Conservation (phyloP, 2,329 filamentous ascomycete species). For the Paecilomyces niveus region DNA sequence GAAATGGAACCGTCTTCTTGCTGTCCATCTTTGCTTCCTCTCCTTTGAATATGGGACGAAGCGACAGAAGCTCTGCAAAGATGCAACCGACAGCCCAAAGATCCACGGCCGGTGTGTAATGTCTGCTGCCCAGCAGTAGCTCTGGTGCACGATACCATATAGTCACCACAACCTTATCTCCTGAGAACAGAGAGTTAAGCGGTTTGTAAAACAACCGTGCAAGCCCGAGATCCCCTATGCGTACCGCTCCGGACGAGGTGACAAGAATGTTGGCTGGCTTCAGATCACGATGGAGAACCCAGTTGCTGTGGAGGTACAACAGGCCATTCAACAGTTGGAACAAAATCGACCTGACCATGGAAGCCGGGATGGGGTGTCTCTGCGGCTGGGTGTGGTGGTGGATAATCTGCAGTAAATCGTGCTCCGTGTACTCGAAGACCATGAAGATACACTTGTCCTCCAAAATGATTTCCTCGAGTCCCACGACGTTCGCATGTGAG, state of each 20-base stretch:
- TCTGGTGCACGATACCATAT: constrained; percentile 99
- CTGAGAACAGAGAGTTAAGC: constrained; percentile 80
- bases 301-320: constrained; percentile 90
- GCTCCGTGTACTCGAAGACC: constrained; percentile 98
- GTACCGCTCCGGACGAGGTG: constrained; percentile 79
- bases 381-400: constrained; percentile 92
- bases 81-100: constrained; percentile 98
- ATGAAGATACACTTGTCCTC: constrained; percentile 99
- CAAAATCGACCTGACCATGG: constrained; percentile 87
- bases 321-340: constrained; percentile 93
- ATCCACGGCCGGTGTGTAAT: constrained; percentile 95
- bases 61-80: constrained; percentile 83
- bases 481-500: constrained; percentile 80
- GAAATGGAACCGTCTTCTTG: constrained; percentile 96
- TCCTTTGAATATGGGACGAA: constrained; percentile 94
- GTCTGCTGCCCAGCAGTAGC: constrained; percentile 80
- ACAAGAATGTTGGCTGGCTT: constrained; percentile 99
- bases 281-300: constrained; percentile 93
- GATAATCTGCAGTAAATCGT: constrained; percentile 95
- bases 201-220: constrained; percentile 93
- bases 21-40: constrained; percentile 98
- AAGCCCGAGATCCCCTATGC: constrained; percentile 89
- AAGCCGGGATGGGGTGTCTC: constrained; percentile 77
- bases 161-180: constrained; percentile 96
- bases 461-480: constrained; percentile 87